Evolutionary conservation across 495 filamentous ascomycete species (phyloP).

Genomic region (Pyronema domesticum): DNA sequence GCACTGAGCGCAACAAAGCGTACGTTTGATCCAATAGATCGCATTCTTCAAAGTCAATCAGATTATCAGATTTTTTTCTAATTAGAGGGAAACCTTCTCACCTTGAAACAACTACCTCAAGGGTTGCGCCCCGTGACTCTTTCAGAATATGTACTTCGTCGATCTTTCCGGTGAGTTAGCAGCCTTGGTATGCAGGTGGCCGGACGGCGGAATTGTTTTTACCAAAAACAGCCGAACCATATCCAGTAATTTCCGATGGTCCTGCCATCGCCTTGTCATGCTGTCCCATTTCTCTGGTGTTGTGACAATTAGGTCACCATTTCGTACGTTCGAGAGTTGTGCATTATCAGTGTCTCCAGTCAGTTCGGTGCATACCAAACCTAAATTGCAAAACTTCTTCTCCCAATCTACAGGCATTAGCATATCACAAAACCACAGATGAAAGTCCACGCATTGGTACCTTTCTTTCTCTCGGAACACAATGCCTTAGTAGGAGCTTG

Average conservation of each 20-base stretch:
- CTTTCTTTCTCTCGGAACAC: slow-evolving; percentile 52
- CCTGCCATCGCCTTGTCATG: slow-evolving; percentile 88
- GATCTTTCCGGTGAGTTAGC: slow-evolving; percentile 30
- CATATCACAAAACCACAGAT: not conserved
- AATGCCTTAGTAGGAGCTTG: slow-evolving; percentile 89
- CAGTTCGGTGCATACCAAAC: slow-evolving; percentile 62
- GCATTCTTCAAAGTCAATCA: slow-evolving; percentile 47
- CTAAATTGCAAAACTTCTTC: slow-evolving; percentile 59
- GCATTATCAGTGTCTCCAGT: slow-evolving; percentile 76
- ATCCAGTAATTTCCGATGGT: slow-evolving; percentile 66
- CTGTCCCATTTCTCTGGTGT: slow-evolving; percentile 99
- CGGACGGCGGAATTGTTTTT: slow-evolving; percentile 3
- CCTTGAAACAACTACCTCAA: slow-evolving; percentile 81
- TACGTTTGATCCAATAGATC: slow-evolving; percentile 68
- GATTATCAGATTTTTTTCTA: not conserved
- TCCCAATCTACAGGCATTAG: slow-evolving; percentile 54
- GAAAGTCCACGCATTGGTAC: slow-evolving; percentile 1
- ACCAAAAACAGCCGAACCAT: slow-evolving; percentile 70
- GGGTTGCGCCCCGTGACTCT: slow-evolving; percentile 68
- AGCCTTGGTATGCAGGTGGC: not conserved
- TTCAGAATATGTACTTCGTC: slow-evolving; percentile 95
- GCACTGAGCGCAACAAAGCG: slow-evolving; percentile 86
- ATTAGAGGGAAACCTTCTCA: not conserved
- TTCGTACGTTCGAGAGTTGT: slow-evolving; percentile 57
- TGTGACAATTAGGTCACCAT: slow-evolving; percentile 80